These are phyloP conservation scores for Gnetum montanum DNA, from an alignment of 75 land plant species.

Conservation along the genomic window DNA sequence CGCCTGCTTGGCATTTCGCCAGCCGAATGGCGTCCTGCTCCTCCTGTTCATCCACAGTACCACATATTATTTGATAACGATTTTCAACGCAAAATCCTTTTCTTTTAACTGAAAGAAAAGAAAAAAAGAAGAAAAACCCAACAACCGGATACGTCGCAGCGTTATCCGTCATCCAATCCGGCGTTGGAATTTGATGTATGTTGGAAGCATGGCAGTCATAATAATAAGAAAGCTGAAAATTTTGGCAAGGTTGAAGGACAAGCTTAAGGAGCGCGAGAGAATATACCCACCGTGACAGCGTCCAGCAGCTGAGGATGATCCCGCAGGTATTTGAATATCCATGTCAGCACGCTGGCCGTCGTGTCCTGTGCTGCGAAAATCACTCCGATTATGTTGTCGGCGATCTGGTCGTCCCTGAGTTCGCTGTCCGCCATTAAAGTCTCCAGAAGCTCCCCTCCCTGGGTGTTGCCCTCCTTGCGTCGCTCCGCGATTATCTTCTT, in stretches of 20 bases:
- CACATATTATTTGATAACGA: constrained; percentile 5
- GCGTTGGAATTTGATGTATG: no score
- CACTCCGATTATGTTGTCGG: constrained; percentile 80
- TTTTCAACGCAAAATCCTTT: no score
- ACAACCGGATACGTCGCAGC: neutral
- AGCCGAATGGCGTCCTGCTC: constrained; percentile 53
- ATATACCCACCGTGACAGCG: constrained; percentile 10
- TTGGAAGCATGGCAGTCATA: no score
- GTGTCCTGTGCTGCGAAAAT: constrained; percentile 82
- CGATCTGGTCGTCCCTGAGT: constrained; percentile 32
- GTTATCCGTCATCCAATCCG: no score
- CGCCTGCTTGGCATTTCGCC: constrained; percentile 13
- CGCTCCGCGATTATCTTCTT: constrained; percentile 29
- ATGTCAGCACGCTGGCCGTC: constrained; percentile 77
- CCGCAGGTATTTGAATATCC: constrained; percentile 42
- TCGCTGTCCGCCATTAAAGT: constrained; percentile 33
- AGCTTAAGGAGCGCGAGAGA: neutral
- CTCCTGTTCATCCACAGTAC: constrained; percentile 18
- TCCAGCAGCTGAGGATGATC: constrained; percentile 3
- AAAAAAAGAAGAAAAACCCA: neutral
- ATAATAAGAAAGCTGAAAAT: no score
- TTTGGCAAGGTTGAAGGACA: neutral
- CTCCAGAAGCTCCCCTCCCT: constrained; percentile 27
- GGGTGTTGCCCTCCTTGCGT: constrained; percentile 17
- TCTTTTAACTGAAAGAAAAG: no score